A percentile compares a stretch with the other conserved stretches of the same genome.
Evolutionary conservation across 2,329 filamentous ascomycete species (phyloP).

Genomic region (Drechslerella dactyloides): DNA sequence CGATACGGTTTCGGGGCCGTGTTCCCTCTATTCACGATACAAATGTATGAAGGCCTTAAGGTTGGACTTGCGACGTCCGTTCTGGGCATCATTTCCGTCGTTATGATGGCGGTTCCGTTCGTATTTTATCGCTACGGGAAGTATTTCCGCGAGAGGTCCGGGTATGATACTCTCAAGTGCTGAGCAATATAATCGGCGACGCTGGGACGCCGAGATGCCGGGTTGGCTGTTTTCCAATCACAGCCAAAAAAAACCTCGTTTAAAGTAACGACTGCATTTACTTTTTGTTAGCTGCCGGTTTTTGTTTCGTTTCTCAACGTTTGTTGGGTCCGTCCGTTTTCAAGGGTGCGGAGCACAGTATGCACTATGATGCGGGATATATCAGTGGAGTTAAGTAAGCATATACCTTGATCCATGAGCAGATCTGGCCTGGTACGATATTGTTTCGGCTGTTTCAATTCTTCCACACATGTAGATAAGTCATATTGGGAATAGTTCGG

Average conservation of each 20-base stretch:
- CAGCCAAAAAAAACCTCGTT: too few relatives aligned
- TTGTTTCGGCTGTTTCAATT: constrained; percentile 2
- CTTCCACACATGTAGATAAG: neutral
- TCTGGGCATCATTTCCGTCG: constrained; percentile 61
- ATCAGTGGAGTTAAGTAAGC: neutral
- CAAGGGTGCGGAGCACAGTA: too few relatives aligned
- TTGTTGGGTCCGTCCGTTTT: too few relatives aligned
- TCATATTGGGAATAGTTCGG: neutral
- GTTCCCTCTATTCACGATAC: constrained; percentile 69
- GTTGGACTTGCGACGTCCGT: constrained; percentile 60
- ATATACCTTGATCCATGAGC: neutral
- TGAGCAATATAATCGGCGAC: constrained; percentile 4
- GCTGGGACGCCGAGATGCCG: too few relatives aligned
- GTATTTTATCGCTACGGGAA: constrained; percentile 63
- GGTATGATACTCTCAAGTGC: constrained; percentile 44
- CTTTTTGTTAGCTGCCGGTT: too few relatives aligned
- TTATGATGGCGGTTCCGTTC: constrained; percentile 64
- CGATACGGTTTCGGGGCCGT: constrained; percentile 65
- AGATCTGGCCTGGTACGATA: neutral
- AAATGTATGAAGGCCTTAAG: constrained; percentile 60
- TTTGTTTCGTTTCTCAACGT: too few relatives aligned
- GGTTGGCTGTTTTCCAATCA: too few relatives aligned
- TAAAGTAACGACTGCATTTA: too few relatives aligned
- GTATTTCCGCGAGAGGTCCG: constrained; percentile 55
- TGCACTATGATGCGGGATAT: constrained; percentile 8